Base-by-base conservation (phyloP, 768 basidiomycete species). In the Boletellus ananas region DNA sequence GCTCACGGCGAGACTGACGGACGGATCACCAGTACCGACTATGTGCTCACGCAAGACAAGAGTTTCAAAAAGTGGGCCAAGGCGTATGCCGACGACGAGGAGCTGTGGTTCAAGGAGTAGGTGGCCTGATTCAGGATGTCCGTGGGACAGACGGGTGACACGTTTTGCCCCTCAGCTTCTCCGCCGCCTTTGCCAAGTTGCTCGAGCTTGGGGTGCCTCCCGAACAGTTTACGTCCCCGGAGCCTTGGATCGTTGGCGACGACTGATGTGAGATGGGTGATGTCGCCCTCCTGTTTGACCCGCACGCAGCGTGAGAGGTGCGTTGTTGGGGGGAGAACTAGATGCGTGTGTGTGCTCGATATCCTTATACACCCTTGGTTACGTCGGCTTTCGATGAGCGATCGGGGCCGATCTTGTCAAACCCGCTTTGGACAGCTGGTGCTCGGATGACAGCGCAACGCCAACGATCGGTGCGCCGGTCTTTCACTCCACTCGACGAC, bases 121-220 rank as follows among this genome's bases (percentile, higher is more conserved):
- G 87, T 77, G 16, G 0, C 17, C 20, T 29, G 2, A 34, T 42
- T 8, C 11, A 16, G 2, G n/a, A 25, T 37, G 8, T 29, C n/a
- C 27, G 1, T 5, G 9, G 34, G n/a, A 6, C 34, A 23, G 1
- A 18, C 16, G n/a, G 45, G 43, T 54, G 4, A 57, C 21, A 11
- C 27, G 27, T n/a, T n/a, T 23, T 39, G 20, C 4, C 36, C 18
- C 5, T 18, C 63, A 94, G 93, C 72, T 98, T 97, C 78, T 80
- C 94, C 43, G 76, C 75, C 36, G 90, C 79, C 21, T 81, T 94
- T 50, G 62, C 81, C 37, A 84, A 79, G 55, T 81, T 98, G 41
- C 83, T 98, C 57, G 95, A 98, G 73, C 87, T 97, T 46, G 95
- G 95, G 58, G 92, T 98, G 9, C 95, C 95, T 38, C 69, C 75